Conservation (phyloP, 2,329 filamentous ascomycete genomes). For the Phialophora macrospora region DNA sequence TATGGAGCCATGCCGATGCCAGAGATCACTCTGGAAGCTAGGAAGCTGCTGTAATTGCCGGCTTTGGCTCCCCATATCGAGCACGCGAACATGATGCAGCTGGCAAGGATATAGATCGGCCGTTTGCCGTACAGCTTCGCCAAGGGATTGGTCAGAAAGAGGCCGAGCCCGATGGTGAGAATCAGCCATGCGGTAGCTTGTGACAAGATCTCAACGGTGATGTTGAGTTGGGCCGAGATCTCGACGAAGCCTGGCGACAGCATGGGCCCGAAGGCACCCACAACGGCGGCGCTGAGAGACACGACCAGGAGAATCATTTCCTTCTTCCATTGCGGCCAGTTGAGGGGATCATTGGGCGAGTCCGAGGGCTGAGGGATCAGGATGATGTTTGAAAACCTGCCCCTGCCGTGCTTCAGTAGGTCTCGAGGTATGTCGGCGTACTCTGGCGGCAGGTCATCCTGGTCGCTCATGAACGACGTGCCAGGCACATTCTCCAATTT, state of each 20-base stretch:
- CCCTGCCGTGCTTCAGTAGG: constrained; percentile 42
- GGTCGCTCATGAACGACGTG: constrained; percentile 42
- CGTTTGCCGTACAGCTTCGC: constrained; percentile 51
- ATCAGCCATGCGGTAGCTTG: constrained; percentile 33
- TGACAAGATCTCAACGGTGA: constrained; percentile 35
- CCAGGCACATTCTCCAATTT: constrained; percentile 43
- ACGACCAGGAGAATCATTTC: constrained; percentile 55
- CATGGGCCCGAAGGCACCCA: constrained; percentile 60
- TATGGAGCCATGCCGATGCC: constrained; percentile 51
- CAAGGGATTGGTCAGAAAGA: constrained; percentile 48
- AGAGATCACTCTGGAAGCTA: constrained; percentile 51
- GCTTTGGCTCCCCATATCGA: constrained; percentile 47
- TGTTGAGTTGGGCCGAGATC: constrained; percentile 44
- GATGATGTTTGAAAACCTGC: constrained; percentile 37
- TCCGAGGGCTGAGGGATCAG: constrained; percentile 40
- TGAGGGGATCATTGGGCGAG: constrained; percentile 43
- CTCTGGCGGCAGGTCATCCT: constrained; percentile 53
- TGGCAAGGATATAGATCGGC: constrained; percentile 49
- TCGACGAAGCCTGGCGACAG: constrained; percentile 57
- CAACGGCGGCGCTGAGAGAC: constrained; percentile 53
- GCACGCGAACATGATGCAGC: constrained; percentile 45
- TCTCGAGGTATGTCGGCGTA: constrained; percentile 47
- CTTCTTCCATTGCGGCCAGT: constrained; percentile 51
- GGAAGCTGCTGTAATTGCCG: constrained; percentile 45
- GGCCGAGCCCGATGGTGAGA: constrained; percentile 44